These are phyloP conservation scores for Ganoderma multipileum DNA, from an alignment of 1,284 basidiomycete species.

Conservation along the genomic window DNA sequence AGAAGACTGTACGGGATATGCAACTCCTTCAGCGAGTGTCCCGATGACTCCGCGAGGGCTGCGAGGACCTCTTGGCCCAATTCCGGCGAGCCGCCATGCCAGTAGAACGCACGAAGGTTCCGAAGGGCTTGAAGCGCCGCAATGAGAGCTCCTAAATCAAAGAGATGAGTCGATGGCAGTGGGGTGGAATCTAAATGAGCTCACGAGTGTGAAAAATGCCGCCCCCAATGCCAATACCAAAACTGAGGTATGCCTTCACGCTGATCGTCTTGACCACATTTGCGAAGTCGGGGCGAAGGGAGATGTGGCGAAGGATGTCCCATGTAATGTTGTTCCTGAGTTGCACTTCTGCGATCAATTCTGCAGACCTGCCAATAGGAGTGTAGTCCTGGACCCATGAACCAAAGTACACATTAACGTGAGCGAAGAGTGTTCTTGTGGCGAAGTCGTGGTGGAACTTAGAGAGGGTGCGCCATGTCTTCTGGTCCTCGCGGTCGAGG, in stretches of 20 bases:
- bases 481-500: not conserved
- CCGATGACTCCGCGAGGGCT: not conserved
- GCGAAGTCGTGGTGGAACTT: slow-evolving; percentile 2
- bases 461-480: slow-evolving; percentile 6
- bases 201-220: not conserved
- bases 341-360: not conserved
- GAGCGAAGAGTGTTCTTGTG: not conserved
- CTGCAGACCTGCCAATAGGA: too few species aligned
- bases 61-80: not conserved
- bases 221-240: not conserved
- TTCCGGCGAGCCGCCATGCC: not conserved
- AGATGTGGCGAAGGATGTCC: slow-evolving; percentile 1
- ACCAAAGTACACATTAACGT: slow-evolving; percentile 7
- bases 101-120: not conserved
- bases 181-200: not conserved
- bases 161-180: not conserved
- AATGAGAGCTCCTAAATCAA: not conserved
- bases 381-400: not conserved
- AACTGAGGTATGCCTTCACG: not conserved
- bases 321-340: not conserved
- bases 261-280: not conserved
- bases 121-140: not conserved
- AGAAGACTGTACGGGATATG: not conserved
- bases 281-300: not conserved
- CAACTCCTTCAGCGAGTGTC: not conserved